Evolutionary conservation across 2,329 filamentous ascomycete genomes (phyloP), one percentile per base, ranked within the genome.

Genomic region (Fusarium sp.): DNA sequence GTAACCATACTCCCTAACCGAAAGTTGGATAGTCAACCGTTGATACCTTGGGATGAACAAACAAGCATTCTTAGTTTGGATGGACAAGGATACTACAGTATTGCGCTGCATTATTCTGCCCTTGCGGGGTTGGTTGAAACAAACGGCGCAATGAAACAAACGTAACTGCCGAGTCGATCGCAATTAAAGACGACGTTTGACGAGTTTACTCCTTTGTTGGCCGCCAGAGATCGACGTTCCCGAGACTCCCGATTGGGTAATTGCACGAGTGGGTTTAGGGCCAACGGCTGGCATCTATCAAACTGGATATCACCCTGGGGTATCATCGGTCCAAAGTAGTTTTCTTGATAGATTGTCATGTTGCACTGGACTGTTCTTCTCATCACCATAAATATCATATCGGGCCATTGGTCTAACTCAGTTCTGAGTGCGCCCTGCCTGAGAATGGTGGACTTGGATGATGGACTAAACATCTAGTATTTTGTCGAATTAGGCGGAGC

Each of bases 141-240:
- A 48, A 36, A 28, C 26, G 11, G 22, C 15, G 20, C 48, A 36
- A 60, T 36, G 50, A 48, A 65, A 66, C 61, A n/a, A 33, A 18
- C 17, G 14, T 14, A 53, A 65, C 28, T 65, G 20, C 53, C 62
- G 62, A 46, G 62, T 15, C 46, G 62, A 60, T 65, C 61, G 28
- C 46, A 65, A 65, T 65, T 22, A 60, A 44, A 43, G 26, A n/a
- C 20, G 46, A 22, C 17, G 18, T 33, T 40, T 9, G 13, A 42
- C n/a, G n/a, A 39, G n/a, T n/a, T 17, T 39, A 39, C n/a, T 40
- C n/a, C 18, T 40, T 20, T 11, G 18, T 13, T 31, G 18, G 26
- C 52, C 39, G 46, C 53, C 46, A 66, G 40, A 44, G 53, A 52
- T 66, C 54, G 20, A 18, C 46, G 6, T 14, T 15, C 10, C 42